These are phyloP conservation scores for Pleurostoma richardsiae DNA, from an alignment of 2,329 filamentous ascomycete genomes.

Conservation along the genomic window DNA sequence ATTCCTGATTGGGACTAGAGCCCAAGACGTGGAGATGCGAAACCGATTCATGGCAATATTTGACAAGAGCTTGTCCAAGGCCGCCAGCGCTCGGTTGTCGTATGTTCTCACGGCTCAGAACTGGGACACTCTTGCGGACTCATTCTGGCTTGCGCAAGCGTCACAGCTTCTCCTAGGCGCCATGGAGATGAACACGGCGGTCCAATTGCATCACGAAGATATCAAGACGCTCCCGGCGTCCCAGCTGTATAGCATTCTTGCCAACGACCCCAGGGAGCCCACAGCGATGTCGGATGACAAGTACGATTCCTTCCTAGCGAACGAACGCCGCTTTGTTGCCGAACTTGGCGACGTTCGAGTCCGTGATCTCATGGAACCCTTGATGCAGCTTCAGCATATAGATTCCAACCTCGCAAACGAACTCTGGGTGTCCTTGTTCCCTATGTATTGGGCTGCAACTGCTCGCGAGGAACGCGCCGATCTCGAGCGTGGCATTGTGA, in stretches of 20 bases:
- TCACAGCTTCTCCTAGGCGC: slow-evolving; percentile 89
- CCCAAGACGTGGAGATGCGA: slow-evolving; percentile 92
- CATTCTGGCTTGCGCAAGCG: slow-evolving; percentile 95
- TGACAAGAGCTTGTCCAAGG: slow-evolving; percentile 88
- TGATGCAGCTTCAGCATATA: slow-evolving; percentile 87
- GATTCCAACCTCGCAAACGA: slow-evolving; percentile 78
- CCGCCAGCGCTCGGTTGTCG: slow-evolving; percentile 79
- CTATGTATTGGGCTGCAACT: slow-evolving; percentile 87
- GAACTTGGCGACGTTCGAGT: slow-evolving; percentile 83
- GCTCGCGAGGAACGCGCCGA: slow-evolving; percentile 84
- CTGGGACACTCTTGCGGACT: slow-evolving; percentile 92
- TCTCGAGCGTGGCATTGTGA: slow-evolving; percentile 86
- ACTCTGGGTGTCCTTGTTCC: slow-evolving; percentile 88
- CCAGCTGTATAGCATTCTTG: slow-evolving; percentile 67
- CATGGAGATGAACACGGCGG: slow-evolving; percentile 75
- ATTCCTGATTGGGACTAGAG: slow-evolving; percentile 91
- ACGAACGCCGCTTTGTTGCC: slow-evolving; percentile 75
- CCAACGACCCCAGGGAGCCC: slow-evolving; percentile 60
- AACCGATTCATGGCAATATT: slow-evolving; percentile 97
- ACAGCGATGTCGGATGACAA: slow-evolving; percentile 75
- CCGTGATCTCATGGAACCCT: slow-evolving; percentile 82
- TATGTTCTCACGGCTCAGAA: slow-evolving; percentile 92
- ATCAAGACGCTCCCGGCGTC: slow-evolving; percentile 74
- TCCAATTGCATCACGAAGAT: slow-evolving; percentile 78
- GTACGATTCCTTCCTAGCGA: slow-evolving; percentile 72